Evolutionary conservation across 148 eudicot genomes (phyloP), one percentile per base, ranked within the genome.

Genomic region (Selenicereus undatus): DNA sequence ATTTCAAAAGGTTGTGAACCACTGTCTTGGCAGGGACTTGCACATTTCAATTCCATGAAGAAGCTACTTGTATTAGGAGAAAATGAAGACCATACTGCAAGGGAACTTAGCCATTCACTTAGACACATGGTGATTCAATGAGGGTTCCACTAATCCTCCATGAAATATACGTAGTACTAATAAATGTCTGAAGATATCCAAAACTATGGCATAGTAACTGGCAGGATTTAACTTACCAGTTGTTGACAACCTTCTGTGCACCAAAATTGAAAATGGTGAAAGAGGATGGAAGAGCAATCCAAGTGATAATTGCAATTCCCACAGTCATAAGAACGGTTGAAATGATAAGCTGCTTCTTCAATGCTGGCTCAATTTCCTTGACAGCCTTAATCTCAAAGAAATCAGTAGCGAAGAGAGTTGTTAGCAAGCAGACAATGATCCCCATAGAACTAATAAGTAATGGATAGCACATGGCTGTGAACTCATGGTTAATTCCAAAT

Each of bases 221-320:
- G 42, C 18, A 45, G 17, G 21, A 39, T 11, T 24, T 5, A 79
- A 70, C 88, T 87, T 85, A 91, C 98, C 97, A 94, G 76, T 89
- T 94, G 81, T 89, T 88, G 30, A 94, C 97, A 66, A 82, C 92
- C 76, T 94, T 94, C 68, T 92, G 97, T 35, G 89, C 51, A 54
- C 97, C 98, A 84, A 92, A 94, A 77, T 94, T 88, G 86, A 86
- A 91, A 51, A 92, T 91, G 73, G 98, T 94, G 86, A 94, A 94
- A 60, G 97, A 89, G 13, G 97, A 83, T 62, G 98, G 98, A 42
- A 94, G 83, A 71, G 90, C 91, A 84, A 83, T 50, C 88, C 89
- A 91, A 26, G 86, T 86, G 75, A 94, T 87, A 58, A 91, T 76
- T 32, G 97, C 97, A 76, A 94, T 69, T 58, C 94, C 98, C 43